A percentile compares a stretch with the other conserved stretches of the same genome.
These are phyloP conservation scores for Elasticomyces elasticus DNA, from an alignment of 495 filamentous ascomycete species.

Conservation along the genomic window DNA sequence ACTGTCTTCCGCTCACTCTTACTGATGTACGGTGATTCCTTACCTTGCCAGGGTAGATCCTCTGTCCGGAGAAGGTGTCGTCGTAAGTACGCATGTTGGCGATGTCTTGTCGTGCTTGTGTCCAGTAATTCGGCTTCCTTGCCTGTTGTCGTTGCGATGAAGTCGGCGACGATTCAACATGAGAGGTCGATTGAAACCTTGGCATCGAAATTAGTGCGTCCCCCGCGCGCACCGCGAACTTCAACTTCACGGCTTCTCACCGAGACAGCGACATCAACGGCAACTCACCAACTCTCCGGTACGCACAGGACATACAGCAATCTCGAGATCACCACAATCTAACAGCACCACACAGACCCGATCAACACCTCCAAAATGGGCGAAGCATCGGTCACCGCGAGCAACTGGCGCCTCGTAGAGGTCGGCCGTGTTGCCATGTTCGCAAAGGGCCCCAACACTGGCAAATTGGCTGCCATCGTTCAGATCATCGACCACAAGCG, in stretches of 20 bases:
- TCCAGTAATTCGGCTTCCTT: conserved; percentile 16
- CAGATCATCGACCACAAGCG: conserved; percentile 99
- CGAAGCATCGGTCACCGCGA: conserved; percentile 60
- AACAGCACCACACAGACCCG: background rate
- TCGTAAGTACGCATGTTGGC: conserved; percentile 93
- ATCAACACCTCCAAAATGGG: conserved; percentile 40
- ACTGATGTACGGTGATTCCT: conserved; percentile 10
- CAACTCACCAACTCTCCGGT: background rate
- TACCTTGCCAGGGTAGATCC: conserved; percentile 99
- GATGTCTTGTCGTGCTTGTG: conserved; percentile 1
- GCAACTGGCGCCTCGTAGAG: conserved; percentile 84
- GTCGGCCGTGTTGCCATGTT: conserved; percentile 91
- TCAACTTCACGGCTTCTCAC: background rate
- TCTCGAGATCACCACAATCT: background rate
- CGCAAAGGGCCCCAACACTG: conserved; percentile 62
- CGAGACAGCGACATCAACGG: conserved; percentile 3
- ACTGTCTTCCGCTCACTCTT: background rate
- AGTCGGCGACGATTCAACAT: background rate
- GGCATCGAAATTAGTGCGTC: too few relatives aligned
- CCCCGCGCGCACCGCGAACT: background rate
- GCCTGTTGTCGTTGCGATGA: conserved; percentile 7
- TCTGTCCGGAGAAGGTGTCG: conserved; percentile 93
- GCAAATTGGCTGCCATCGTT: conserved; percentile 85
- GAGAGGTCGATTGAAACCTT: too few relatives aligned
- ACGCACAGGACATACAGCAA: background rate